phyloP scores from a whole-genome alignment of 1,139 yeast genomes.

The Magnusiomyces fungicola region DNA sequence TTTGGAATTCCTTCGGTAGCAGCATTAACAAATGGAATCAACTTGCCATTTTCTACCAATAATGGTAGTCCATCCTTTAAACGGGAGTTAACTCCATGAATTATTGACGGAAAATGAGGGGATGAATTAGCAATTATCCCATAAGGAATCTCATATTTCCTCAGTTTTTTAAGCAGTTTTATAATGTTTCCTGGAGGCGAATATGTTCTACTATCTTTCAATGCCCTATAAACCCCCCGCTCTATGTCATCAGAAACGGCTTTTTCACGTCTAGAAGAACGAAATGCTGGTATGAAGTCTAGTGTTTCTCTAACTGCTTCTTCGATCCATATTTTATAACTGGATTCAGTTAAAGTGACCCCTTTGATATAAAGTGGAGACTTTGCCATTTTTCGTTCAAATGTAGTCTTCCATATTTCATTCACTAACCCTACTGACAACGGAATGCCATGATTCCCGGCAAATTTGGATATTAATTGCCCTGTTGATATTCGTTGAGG shows the following conservation, averaged over 20 bases:
- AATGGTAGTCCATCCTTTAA: conserved; percentile 2
- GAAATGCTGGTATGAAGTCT: background rate
- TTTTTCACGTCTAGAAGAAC: conserved; percentile 4
- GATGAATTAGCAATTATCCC: conserved; percentile 29
- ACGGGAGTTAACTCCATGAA: conserved; percentile 11
- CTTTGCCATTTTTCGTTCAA: background rate
- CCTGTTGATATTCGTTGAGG: conserved; percentile 10
- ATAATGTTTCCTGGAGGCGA: conserved; percentile 17
- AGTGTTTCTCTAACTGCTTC: conserved; percentile 4
- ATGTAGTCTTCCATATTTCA: no score
- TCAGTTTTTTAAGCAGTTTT: conserved; percentile 17
- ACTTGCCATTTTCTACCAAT: conserved; percentile 1
- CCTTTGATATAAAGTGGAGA: conserved; percentile 6
- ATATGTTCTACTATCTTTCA: conserved; percentile 19
- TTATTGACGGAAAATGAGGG: conserved; percentile 17
- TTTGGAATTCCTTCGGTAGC: conserved; percentile 20
- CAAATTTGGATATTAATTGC: conserved; percentile 6
- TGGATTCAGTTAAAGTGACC: background rate
- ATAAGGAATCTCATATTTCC: conserved; percentile 20
- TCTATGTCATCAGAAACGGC: background rate
- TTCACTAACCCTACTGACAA: background rate
- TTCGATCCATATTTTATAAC: conserved; percentile 10
- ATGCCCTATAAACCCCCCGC: conserved; percentile 8
- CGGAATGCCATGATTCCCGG: conserved; percentile 1
- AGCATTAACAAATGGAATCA: conserved; percentile 20